Base-by-base conservation (phyloP, 768 basidiomycete species). In the Astraeus odoratus region DNA sequence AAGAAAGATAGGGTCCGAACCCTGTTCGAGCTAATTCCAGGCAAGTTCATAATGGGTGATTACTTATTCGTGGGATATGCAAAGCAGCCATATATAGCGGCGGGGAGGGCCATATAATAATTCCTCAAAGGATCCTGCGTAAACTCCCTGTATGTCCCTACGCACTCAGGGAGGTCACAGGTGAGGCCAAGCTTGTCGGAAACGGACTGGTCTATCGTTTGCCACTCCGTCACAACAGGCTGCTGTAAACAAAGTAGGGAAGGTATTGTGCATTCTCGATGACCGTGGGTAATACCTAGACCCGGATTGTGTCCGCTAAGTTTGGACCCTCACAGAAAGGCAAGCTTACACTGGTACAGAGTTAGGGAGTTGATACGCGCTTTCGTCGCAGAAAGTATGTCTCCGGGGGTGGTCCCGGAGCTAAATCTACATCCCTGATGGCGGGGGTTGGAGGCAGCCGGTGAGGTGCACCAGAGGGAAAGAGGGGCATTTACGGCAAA, bases 191-290 rank as follows among this genome's bases (percentile, higher is more conserved):
- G 68, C 35, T 65, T 71, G 49, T 64, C 67, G 47, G 75, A 70
- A 30, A 83, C 61, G 22, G 74, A 59, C 39, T 72, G 65, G 51
- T 83, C 83, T 46, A 76, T 64, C 20, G 67, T 72, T 42, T 63
- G 58, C 26, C 79, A 75, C 55, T 80, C 76, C n/a, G 57, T 52
- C 44, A 61, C 27, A 29, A 29, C 7, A 7, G 27, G 27, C 6
- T 29, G 7, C 27, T n/a, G n/a, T n/a, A n/a, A n/a, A n/a, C n/a
- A n/a, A n/a, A n/a, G n/a, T 6, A 57, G 52, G 10, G 50, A 59
- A 1, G 41, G 39, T 26, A 47, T 53, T 23, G 39, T 53, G 50
- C 52, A 54, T 9, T 38, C 20, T 38, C 20, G 37, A 25, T 33
- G 42, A 40, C 53, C 52, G 7, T 51, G 49, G 20, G 49, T n/a